phyloP scores from a whole-genome alignment of 192 early-diverging fungal genomes.

The Podochytrium sp. region DNA sequence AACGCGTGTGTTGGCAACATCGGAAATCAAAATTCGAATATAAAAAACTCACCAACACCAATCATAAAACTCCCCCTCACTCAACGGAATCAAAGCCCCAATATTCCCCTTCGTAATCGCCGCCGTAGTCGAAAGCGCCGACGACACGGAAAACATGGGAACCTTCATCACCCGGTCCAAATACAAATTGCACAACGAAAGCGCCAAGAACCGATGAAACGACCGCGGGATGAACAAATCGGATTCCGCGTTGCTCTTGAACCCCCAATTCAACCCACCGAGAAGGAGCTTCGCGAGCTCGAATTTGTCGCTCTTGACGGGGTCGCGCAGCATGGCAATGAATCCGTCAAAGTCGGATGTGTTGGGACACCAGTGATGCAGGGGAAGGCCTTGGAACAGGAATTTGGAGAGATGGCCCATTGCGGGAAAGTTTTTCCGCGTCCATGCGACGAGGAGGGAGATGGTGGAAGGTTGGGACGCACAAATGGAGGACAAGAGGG shows the following conservation, averaged over 20 bases:
- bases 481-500: constrained; percentile 6
- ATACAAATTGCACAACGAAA: constrained; percentile 41
- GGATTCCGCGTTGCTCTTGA: not conserved
- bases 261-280: constrained; percentile 34
- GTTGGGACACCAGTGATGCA: constrained; percentile 31
- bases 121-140: constrained; percentile 11
- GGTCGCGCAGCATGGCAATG: constrained; percentile 41
- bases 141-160: constrained; percentile 17
- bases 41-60: constrained; percentile 46
- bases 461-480: not conserved
- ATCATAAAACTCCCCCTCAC: constrained; percentile 34
- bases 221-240: constrained; percentile 31
- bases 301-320: constrained; percentile 37
- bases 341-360: constrained; percentile 36
- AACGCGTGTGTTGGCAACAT: not conserved
- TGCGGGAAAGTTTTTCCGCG: constrained; percentile 16
- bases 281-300: constrained; percentile 35
- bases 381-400: constrained; percentile 29
- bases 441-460: constrained; percentile 25
- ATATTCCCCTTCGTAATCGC: constrained; percentile 23
- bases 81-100: not conserved
- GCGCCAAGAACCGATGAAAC: constrained; percentile 36
- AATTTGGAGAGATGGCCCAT: constrained; percentile 17
- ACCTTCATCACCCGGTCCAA: constrained; percentile 31
- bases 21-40: not conserved